Percentiles rank a stretch among this genome's conserved stretches.
These are phyloP conservation scores for Daldinia decipiens DNA, from an alignment of 495 filamentous ascomycete species.

Conservation along the genomic window DNA sequence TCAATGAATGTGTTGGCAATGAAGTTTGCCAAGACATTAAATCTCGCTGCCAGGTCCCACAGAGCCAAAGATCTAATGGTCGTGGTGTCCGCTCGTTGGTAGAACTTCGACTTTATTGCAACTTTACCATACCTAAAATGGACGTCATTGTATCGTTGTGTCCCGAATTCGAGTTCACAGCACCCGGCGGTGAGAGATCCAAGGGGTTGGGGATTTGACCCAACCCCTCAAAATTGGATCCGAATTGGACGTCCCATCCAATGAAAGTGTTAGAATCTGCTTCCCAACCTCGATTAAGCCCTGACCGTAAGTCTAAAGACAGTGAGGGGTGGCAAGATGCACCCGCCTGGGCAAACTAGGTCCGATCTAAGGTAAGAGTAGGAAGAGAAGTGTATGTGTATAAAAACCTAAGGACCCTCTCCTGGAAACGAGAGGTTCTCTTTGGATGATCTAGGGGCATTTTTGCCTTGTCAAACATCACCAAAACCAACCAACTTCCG, in stretches of 20 bases:
- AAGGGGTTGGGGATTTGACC: conserved; percentile 33
- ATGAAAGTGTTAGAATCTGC: conserved; percentile 18
- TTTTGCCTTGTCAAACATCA: conserved; percentile 35
- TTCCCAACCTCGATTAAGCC: conserved; percentile 32
- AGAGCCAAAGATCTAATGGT: conserved; percentile 18
- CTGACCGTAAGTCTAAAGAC: conserved; percentile 19
- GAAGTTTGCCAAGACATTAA: conserved; percentile 37
- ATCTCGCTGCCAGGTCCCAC: conserved; percentile 31
- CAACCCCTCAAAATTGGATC: conserved; percentile 36
- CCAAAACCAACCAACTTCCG: conserved; percentile 21
- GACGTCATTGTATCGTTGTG: conserved; percentile 18
- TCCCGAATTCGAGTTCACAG: conserved; percentile 37
- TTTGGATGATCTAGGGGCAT: conserved; percentile 30
- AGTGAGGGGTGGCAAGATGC: conserved; percentile 22
- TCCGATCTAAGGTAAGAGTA: conserved; percentile 20
- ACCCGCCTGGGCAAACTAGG: conserved; percentile 22
- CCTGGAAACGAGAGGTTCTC: conserved; percentile 12
- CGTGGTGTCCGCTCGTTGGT: conserved; percentile 32
- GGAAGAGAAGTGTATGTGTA: conserved; percentile 25
- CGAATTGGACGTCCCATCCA: conserved; percentile 16
- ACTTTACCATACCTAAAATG: conserved; percentile 25
- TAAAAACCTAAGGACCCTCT: conserved; percentile 33
- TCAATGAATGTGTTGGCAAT: conserved; percentile 24
- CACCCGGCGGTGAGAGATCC: conserved; percentile 33
- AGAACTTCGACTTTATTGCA: conserved; percentile 9